Evolutionary conservation across 164 flowering plant species (phyloP).

Genomic region (Warburgia ugandensis): DNA sequence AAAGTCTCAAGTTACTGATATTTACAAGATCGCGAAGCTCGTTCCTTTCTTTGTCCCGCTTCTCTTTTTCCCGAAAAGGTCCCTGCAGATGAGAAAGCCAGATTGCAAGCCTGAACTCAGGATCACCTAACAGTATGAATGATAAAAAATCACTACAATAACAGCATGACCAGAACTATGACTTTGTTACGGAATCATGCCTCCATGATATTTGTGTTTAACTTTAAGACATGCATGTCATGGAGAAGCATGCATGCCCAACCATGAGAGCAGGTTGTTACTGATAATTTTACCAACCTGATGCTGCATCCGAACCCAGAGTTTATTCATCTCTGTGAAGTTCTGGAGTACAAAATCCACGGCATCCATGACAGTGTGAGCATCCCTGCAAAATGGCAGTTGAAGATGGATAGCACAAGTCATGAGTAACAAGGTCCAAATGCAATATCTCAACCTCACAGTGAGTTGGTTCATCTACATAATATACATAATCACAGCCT

Average conservation of each 20-base stretch:
- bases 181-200: slow-evolving; percentile 38
- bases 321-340: slow-evolving; percentile 93
- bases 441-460: background rate
- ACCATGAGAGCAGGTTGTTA: slow-evolving; percentile 24
- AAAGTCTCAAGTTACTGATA: slow-evolving; percentile 22
- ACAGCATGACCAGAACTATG: slow-evolving; percentile 35
- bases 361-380: slow-evolving; percentile 74
- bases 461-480: background rate
- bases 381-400: slow-evolving; percentile 45
- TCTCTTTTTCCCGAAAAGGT: slow-evolving; percentile 85
- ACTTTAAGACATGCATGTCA: slow-evolving; percentile 26
- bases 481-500: too few species aligned
- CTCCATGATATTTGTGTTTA: slow-evolving; percentile 50
- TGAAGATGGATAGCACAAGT: background rate
- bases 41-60: slow-evolving; percentile 92
- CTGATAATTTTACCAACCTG: slow-evolving; percentile 59
- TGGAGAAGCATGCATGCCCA: slow-evolving; percentile 40
- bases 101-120: slow-evolving; percentile 86
- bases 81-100: slow-evolving; percentile 98
- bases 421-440: background rate
- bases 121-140: slow-evolving; percentile 81
- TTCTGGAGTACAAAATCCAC: slow-evolving; percentile 93
- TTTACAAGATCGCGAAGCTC: slow-evolving; percentile 99
- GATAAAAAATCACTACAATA: slow-evolving; percentile 68
- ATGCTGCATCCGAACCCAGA: slow-evolving; percentile 97